A percentile compares a stretch with the other conserved stretches of the same genome.
Evolutionary conservation across 768 basidiomycete genomes (phyloP).

Genomic region (Thelephora aurantiotincta): DNA sequence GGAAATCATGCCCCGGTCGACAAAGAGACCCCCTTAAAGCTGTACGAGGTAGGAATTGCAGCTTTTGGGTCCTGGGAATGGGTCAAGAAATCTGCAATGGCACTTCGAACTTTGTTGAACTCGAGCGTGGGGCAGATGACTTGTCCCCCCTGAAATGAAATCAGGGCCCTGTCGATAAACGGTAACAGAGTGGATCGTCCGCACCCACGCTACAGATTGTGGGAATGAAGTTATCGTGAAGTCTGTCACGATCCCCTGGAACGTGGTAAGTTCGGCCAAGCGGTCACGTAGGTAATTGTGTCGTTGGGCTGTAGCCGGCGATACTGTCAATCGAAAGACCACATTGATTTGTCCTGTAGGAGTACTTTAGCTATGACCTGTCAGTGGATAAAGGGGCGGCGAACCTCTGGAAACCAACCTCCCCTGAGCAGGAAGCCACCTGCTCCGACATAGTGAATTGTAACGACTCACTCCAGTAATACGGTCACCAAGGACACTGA

Average conservation of each 20-base stretch:
- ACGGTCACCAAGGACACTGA: too few species aligned
- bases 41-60: slow-evolving; percentile 31
- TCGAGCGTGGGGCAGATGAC: slow-evolving; percentile 6
- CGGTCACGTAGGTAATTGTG: too few species aligned
- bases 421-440: too few species aligned
- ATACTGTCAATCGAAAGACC: slow-evolving; percentile 43
- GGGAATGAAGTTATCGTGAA: too few species aligned
- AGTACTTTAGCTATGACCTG: slow-evolving; percentile 31
- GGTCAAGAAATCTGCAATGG: slow-evolving; percentile 25
- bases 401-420: too few species aligned
- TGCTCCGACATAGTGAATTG: too few species aligned
- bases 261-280: slow-evolving; percentile 14
- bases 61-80: slow-evolving; percentile 38
- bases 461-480: too few species aligned
- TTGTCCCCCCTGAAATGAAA: slow-evolving; percentile 23
- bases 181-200: slow-evolving; percentile 4
- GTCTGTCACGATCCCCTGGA: slow-evolving; percentile 57
- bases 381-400: too few species aligned
- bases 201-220: slow-evolving; percentile 57
- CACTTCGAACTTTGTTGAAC: slow-evolving; percentile 16
- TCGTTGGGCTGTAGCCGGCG: too few species aligned
- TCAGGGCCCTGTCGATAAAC: slow-evolving; percentile 27
- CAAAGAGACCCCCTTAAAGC: too few species aligned
- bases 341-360: slow-evolving; percentile 47
- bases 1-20: too few species aligned